Conservation (phyloP, 1,284 basidiomycete species). For the Inonotus hispidus region DNA sequence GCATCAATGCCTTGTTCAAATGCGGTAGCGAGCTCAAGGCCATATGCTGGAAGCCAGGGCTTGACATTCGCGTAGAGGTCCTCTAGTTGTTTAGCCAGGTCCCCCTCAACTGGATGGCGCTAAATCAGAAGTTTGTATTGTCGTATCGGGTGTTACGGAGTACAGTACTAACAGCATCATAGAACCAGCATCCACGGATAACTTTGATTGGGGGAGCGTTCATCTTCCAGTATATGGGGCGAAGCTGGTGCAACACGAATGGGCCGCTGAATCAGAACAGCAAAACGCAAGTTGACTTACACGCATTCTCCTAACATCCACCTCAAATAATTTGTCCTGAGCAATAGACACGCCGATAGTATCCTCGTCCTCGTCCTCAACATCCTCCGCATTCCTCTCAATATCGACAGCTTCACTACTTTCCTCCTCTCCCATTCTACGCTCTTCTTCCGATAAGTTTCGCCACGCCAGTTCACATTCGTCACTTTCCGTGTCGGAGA, state of each 20-base stretch:
- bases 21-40: conserved; percentile 40
- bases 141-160: background rate
- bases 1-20: conserved; percentile 37
- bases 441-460: conserved; percentile 25
- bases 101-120: conserved; percentile 32
- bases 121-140: conserved; percentile 11
- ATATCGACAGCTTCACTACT: conserved; percentile 13
- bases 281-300: conserved; percentile 18
- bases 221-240: conserved; percentile 47
- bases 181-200: conserved; percentile 44
- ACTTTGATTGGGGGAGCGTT: conserved; percentile 39
- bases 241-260: conserved; percentile 29
- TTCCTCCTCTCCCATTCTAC: conserved; percentile 21
- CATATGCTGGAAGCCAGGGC: conserved; percentile 39
- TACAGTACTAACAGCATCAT: conserved; percentile 34
- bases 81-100: conserved; percentile 41
- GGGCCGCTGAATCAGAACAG: background rate
- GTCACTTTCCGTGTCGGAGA: conserved; percentile 17
- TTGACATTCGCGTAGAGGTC: conserved; percentile 27
- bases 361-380: conserved; percentile 21
- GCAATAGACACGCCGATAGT: conserved; percentile 25
- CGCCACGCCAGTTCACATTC: conserved; percentile 23
- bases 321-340: conserved; percentile 27
- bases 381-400: conserved; percentile 12
- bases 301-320: conserved; percentile 28